Base-by-base conservation (phyloP, 1,284 basidiomycete species). In the Microbotryum intermedium region DNA sequence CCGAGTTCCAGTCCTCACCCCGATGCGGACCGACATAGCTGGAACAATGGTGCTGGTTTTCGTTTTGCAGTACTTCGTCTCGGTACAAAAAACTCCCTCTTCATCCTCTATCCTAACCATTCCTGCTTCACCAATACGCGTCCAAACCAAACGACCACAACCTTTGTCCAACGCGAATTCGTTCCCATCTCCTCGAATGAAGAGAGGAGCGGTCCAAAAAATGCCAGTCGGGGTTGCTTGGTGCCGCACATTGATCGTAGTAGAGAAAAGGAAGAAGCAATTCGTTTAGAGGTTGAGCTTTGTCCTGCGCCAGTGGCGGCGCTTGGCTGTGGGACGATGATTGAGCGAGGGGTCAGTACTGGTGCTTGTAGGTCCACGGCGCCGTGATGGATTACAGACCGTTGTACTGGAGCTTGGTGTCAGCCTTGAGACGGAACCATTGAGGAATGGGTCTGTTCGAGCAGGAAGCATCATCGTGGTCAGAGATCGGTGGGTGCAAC, bases 331-430 rank as follows among this genome's bases (percentile, higher is more conserved):
- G 30, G 16, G 28, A 30, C 25, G 9, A n/a, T 8, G 23, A 56
- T 30, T 10, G 23, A 20, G 39, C 4, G 29, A 30, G 28, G 23
- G 20, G 30, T 44, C 6, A 45, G 39, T 29, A 42, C 23, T 5
- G 8, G 20, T 16, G 45, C 28, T 2, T 21, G 8, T 28, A 2
- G 11, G 26, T 18, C 6, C 29, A 3, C 26, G 6, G 2, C 42
- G n/a, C 16, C 23, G 39, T 9, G 23, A 52, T n/a, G 21, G 30
- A 7, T 54, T 29, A 21, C 52, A 23, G 23, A 61, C 50, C 64
- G 68, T 71, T 71, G 68, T 70, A 71, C 62, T 69, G 68, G 65
- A 69, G 65, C 64, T 69, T 70, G 60, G 68, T 62, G 61, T 71
- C 69, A 55, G 60, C 51, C 66, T 69, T 67, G 56, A 69, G 63